phyloP scores from a whole-genome alignment of 2,329 filamentous ascomycete species.

The Fusarium kyushuense region DNA sequence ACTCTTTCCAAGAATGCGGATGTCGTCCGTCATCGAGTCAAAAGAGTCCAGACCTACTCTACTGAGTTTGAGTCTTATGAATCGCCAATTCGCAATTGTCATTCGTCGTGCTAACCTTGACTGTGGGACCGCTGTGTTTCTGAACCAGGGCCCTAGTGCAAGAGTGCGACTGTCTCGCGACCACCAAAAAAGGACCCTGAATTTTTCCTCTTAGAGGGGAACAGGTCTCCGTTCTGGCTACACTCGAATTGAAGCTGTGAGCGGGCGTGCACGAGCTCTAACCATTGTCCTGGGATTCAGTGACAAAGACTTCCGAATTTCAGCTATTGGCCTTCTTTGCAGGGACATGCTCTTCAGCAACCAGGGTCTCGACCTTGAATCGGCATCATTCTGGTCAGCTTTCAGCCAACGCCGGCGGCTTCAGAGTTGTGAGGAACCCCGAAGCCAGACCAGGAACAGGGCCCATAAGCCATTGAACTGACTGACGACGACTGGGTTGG shows the following conservation, averaged over 20 bases:
- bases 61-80: slow-evolving; percentile 22
- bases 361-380: slow-evolving; percentile 22
- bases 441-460: slow-evolving; percentile 16
- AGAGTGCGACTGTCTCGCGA: slow-evolving; percentile 45
- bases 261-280: slow-evolving; percentile 8
- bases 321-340: slow-evolving; percentile 1
- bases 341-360: slow-evolving; percentile 33
- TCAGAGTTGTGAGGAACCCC: slow-evolving; percentile 33
- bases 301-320: slow-evolving; percentile 11
- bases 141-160: slow-evolving; percentile 34
- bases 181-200: slow-evolving; percentile 40
- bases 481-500: slow-evolving; percentile 15
- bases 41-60: slow-evolving; percentile 19
- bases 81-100: slow-evolving; percentile 29
- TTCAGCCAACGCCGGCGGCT: slow-evolving; percentile 33
- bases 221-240: slow-evolving; percentile 8
- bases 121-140: slow-evolving; percentile 43
- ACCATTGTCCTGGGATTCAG: slow-evolving; percentile 19
- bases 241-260: background rate
- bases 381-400: slow-evolving; percentile 16
- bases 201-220: slow-evolving; percentile 23
- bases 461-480: slow-evolving; percentile 1
- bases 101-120: slow-evolving; percentile 31
- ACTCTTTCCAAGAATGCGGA: slow-evolving; percentile 18
- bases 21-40: slow-evolving; percentile 19